Evolutionary conservation across 371 early-diverging fungal species (phyloP), one percentile per base, ranked within the genome.

Genomic region (Dichotomocladium elegans): DNA sequence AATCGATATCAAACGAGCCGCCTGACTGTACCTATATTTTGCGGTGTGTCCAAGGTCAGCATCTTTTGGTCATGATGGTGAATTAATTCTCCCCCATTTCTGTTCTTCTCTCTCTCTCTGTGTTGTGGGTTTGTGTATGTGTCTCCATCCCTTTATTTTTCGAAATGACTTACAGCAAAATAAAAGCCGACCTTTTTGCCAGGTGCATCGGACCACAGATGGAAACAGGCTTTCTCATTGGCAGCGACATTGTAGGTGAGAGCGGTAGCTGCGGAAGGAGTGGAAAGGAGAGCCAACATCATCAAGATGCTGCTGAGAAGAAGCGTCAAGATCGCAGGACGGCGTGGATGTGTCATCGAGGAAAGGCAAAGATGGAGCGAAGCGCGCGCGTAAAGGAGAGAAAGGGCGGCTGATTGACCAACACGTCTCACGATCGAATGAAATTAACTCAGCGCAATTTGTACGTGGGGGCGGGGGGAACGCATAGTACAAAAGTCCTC

Each of bases 1-100:
- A 94, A 70, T 95, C 96, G 28, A 94, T 85, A 66, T 95, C 96
- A 66, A 94, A 95, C 41, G 83, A 69, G 54, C 96, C 96, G 14
- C 96, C 96, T 25, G 86, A 79, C 80, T 94, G 94, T 37, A 92
- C 92, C 94, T 93, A 69, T 34, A 35, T 1, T 10, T 17, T n/a
- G n/a, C n/a, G n/a, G n/a, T n/a, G n/a, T n/a, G n/a, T n/a, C n/a
- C n/a, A n/a, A n/a, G n/a, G n/a, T n/a, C n/a, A n/a, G n/a, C n/a
- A n/a, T n/a, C n/a, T n/a, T n/a, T n/a, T n/a, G n/a, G n/a, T n/a
- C n/a, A n/a, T n/a, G n/a, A n/a, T n/a, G n/a, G n/a, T n/a, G n/a
- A n/a, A n/a, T n/a, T n/a, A n/a, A n/a, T n/a, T n/a, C n/a, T n/a
- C n/a, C n/a, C n/a, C n/a, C n/a, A n/a, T n/a, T n/a, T n/a, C n/a